These are phyloP conservation scores for Mallotus repandus DNA, from an alignment of 441 rosid species.

Conservation along the genomic window DNA sequence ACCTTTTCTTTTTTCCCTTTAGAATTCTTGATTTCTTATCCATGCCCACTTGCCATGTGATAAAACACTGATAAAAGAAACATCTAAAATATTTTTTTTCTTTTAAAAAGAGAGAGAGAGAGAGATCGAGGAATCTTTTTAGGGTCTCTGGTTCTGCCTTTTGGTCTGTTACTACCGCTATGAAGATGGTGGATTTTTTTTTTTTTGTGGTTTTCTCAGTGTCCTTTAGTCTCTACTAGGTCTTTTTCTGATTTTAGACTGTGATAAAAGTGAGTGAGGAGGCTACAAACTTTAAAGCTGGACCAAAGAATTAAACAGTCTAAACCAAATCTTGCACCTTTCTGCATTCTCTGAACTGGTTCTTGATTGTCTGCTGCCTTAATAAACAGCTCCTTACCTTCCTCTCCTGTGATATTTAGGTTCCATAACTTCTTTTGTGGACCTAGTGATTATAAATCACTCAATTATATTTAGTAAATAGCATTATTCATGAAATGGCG, in stretches of 20 bases:
- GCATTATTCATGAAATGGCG: too few relatives aligned
- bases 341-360: background rate
- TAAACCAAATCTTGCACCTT: background rate
- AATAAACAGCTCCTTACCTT: background rate
- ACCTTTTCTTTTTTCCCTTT: background rate
- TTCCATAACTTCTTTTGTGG: too few relatives aligned
- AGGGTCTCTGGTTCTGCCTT: background rate
- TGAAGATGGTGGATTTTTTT: background rate
- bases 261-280: background rate
- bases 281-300: background rate
- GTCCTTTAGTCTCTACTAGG: background rate
- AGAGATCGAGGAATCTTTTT: background rate
- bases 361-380: background rate
- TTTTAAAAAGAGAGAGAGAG: background rate
- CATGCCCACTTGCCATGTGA: conserved; percentile 31
- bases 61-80: background rate
- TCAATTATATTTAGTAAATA: too few relatives aligned
- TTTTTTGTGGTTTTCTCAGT: background rate
- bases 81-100: background rate
- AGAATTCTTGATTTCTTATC: background rate
- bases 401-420: background rate
- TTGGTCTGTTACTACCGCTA: too few relatives aligned
- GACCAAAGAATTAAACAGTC: background rate
- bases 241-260: background rate
- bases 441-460: too few relatives aligned